Conservation (phyloP, 2,329 filamentous ascomycete genomes). For the Sclerotiophoma versabilis region DNA sequence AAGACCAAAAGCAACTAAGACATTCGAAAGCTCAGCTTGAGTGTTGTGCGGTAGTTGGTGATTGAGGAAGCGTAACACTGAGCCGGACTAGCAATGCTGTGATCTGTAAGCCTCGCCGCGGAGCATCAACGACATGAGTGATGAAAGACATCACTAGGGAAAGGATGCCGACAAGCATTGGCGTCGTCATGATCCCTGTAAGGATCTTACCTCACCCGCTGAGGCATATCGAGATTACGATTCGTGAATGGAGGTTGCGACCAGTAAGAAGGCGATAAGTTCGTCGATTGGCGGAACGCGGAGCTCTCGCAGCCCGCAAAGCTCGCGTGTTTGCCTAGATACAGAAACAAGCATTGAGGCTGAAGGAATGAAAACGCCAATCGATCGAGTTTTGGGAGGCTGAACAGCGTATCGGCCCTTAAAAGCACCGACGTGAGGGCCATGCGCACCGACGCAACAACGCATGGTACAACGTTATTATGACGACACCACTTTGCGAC, state of each 20-base stretch:
- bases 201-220: background rate
- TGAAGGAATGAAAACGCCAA: slow-evolving; percentile 17
- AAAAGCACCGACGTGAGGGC: slow-evolving; percentile 22
- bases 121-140: background rate
- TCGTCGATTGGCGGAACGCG: background rate
- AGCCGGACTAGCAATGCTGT: too few species aligned
- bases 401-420: slow-evolving; percentile 18
- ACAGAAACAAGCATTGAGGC: slow-evolving; percentile 17
- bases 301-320: slow-evolving; percentile 2
- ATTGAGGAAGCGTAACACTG: too few species aligned
- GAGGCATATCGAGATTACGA: slow-evolving; percentile 1
- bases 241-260: background rate
- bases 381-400: slow-evolving; percentile 20
- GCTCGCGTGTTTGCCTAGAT: background rate
- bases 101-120: background rate
- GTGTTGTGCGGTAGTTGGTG: too few species aligned
- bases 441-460: slow-evolving; percentile 13
- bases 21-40: too few species aligned
- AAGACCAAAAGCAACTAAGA: too few species aligned
- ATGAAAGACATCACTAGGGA: background rate
- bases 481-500: slow-evolving; percentile 32
- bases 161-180: slow-evolving; percentile 4
- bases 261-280: background rate
- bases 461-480: slow-evolving; percentile 14
- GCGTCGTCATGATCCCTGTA: slow-evolving; percentile 11